Conservation (phyloP, 2,329 filamentous ascomycete species). For the Stenocarpella maydis region DNA sequence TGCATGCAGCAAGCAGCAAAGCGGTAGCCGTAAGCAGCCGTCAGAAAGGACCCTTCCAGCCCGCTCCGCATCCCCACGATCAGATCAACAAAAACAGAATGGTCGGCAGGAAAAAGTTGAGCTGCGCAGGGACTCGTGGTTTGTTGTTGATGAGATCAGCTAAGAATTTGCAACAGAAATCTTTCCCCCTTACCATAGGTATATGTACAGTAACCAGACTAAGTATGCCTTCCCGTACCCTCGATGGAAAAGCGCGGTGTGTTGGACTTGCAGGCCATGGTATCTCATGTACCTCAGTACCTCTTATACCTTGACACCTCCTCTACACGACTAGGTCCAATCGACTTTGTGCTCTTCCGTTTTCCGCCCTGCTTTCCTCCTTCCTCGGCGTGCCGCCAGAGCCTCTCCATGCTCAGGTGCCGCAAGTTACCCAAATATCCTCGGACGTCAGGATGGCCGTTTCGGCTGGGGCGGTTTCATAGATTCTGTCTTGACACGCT, state of each 20-base stretch:
- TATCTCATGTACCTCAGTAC: too few relatives aligned
- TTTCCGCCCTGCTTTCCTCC: too few relatives aligned
- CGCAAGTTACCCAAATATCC: too few relatives aligned
- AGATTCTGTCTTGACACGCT: constrained; percentile 8
- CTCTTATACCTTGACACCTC: too few relatives aligned
- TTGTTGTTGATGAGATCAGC: constrained; percentile 14
- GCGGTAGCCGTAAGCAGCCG: neutral
- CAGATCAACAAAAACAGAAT: constrained; percentile 23
- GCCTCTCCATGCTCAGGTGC: too few relatives aligned
- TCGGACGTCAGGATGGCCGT: constrained; percentile 1
- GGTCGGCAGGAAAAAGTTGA: constrained; percentile 15
- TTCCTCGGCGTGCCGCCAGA: too few relatives aligned
- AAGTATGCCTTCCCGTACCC: too few relatives aligned
- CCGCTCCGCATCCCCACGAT: neutral
- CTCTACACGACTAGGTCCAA: too few relatives aligned
- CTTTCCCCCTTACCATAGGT: too few relatives aligned
- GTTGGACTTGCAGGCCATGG: neutral
- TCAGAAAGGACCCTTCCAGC: neutral
- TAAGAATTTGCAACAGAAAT: constrained; percentile 16
- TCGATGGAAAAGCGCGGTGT: neutral
- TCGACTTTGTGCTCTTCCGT: too few relatives aligned
- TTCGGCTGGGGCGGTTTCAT: constrained; percentile 24
- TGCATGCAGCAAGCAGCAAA: neutral
- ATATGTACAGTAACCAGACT: too few relatives aligned
- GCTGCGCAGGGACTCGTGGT: constrained; percentile 9